phyloP scores from a whole-genome alignment of 306 rosid species.

The Malus domestica region DNA sequence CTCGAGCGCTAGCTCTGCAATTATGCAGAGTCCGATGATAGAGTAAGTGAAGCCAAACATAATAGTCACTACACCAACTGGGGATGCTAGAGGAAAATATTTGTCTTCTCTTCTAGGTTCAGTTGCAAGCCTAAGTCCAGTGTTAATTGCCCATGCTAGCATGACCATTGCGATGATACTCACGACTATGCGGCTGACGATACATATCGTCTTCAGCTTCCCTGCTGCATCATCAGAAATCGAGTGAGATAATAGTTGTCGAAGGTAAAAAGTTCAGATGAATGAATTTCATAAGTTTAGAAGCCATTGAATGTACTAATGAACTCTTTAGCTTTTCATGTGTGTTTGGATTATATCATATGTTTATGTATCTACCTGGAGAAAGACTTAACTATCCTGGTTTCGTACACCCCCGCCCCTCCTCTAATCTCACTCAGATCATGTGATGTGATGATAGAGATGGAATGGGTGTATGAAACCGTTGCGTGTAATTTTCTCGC shows the following conservation, averaged over 20 bases:
- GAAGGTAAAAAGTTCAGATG: background rate
- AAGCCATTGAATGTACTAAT: background rate
- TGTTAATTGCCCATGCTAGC: slow-evolving; percentile 20
- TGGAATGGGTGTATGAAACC: background rate
- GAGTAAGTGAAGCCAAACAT: slow-evolving; percentile 20
- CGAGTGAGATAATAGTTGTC: background rate
- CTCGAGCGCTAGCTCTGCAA: slow-evolving; percentile 16
- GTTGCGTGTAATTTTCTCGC: background rate
- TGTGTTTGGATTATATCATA: background rate
- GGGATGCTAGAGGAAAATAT: slow-evolving; percentile 20
- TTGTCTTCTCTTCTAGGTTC: slow-evolving; percentile 18
- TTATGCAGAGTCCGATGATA: slow-evolving; percentile 16
- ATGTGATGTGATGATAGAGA: background rate
- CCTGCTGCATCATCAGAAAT: slow-evolving; percentile 2
- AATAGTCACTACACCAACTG: slow-evolving; percentile 19
- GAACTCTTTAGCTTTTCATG: background rate
- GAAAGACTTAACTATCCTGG: background rate
- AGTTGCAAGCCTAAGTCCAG: slow-evolving; percentile 19
- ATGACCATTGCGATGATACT: slow-evolving; percentile 20
- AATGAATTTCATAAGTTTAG: background rate
- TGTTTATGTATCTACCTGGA: background rate
- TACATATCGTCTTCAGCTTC: slow-evolving; percentile 5
- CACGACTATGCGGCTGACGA: slow-evolving; percentile 2
- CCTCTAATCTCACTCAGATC: background rate
- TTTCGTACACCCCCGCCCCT: background rate